Base-by-base conservation (phyloP, 805 yeast genomes). In the Cyberlindnera mrakii region DNA sequence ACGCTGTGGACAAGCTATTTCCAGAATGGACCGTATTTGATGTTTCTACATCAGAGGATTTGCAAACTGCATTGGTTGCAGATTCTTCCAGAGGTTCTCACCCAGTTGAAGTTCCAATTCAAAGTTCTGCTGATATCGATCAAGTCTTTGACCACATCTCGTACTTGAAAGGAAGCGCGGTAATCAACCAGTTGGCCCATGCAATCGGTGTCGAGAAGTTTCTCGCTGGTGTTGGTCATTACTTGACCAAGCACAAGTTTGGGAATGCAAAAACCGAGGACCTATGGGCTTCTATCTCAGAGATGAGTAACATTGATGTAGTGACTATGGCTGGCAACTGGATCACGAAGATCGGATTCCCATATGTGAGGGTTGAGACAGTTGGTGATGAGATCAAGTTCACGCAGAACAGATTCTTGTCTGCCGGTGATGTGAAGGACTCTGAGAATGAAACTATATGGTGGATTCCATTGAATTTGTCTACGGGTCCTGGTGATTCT, bases 1-100 rank as follows among this genome's bases (percentile, higher is more conserved):
- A 78, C 56, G 85, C 90, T 4, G 76, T 85, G 59, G 81, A 84
- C 62, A 64, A 78, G 33, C 67, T 84, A 51, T 78, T 75, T 63
- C 93, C 93, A 18, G 86, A 82, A 51, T 85, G 93, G 91, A 80
- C 81, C 57, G 88, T 83, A 27, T 85, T 85, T 81, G 85, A 86
- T 61, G 73, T 77, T 35, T 85, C 82, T 55, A 89, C 84, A 30
- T 71, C 82, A 13, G 86, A 78, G 54, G 74, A 80, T 49, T 74
- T 83, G 58, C 90, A 84, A 65, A 70, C 72, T 51, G 95, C 95
- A 18, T 70, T 88, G 52, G 64, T 71, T 10, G 73, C 86, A 45
- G 96, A 88, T 60, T 75, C 86, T 6, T 71, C 87, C 48, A 79
- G 93, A 61, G 77, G 85, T 3, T 84, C 93, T 20, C 95, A 85